Percentiles rank a stretch among this genome's conserved stretches.
phyloP scores from a whole-genome alignment of 805 yeast genomes.

The Wickerhamomyces bovis region DNA sequence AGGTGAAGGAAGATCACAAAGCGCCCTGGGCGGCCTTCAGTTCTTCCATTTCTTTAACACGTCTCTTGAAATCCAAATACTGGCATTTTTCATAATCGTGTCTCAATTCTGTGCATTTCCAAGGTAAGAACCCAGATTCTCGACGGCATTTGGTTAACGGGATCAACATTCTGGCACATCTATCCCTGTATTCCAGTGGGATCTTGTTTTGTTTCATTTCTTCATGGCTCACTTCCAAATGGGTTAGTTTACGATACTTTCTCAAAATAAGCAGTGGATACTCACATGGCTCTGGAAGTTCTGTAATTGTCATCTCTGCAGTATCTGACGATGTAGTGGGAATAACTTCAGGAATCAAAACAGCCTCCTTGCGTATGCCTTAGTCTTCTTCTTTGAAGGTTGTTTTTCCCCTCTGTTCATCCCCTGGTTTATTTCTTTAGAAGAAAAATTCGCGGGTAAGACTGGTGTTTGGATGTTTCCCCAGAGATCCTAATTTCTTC shows the following conservation, averaged over 20 bases:
- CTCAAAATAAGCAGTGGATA: neutral
- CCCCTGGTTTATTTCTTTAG: neutral
- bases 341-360: no score
- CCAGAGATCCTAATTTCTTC: neutral
- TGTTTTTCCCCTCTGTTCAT: neutral
- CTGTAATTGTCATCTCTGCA: conserved; percentile 26
- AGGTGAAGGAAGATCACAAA: neutral
- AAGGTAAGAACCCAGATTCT: conserved; percentile 52
- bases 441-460: neutral
- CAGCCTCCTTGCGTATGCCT: neutral
- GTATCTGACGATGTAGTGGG: neutral
- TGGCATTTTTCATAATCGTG: conserved; percentile 85
- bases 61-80: conserved; percentile 72
- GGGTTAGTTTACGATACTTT: neutral
- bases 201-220: conserved; percentile 76
- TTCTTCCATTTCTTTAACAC: conserved; percentile 65
- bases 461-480: neutral
- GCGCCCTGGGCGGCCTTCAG: conserved; percentile 32
- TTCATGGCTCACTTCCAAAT: conserved; percentile 58
- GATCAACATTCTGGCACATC: conserved; percentile 64
- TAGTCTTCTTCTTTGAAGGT: neutral
- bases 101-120: conserved; percentile 73
- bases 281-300: conserved; percentile 37
- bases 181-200: conserved; percentile 75
- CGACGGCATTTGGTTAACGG: conserved; percentile 58